Base-by-base conservation (phyloP, 176 grass and related monocot species). In the Secale cereale region DNA sequence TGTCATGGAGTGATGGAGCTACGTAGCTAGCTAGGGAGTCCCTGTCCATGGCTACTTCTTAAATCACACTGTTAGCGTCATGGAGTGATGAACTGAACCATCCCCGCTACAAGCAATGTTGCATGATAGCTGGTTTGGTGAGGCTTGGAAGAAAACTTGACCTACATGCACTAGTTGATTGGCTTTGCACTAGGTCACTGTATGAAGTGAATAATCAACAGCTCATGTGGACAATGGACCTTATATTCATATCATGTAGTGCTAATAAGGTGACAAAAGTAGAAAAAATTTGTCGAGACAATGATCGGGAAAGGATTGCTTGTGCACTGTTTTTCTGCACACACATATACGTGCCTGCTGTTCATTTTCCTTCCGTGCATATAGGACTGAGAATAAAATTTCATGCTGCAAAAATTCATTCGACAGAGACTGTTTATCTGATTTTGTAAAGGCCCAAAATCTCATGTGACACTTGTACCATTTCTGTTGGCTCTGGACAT, bases 81-180 rank as follows among this genome's bases (percentile, higher is more conserved):
- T 40, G 39, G 39, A 40, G 39, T 40, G 39, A 45, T 45, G 3
- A 1, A n/a, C 14, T 12, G 6, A 13, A 76, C 69, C 76, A 59
- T 85, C 28, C 31, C 70, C 48, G 30, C 70, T 76, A 80, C 56
- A 78, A 70, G 79, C 76, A 74, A 39, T 43, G 16, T 12, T 85
- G 45, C 43, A 76, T 81, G 28, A 59, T n/a, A 22, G 20, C 54
- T 57, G 46, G 65, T 84, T 65, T 63, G 20, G 54, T 59, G 54
- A n/a, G 0, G 54, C 54, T n/a, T n/a, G 20, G 20, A 59, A 59
- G 48, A 59, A n/a, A 59, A 59, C 54, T 59, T 59, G 7, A n/a
- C 20, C 20, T 9, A 3, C 20, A 59, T 4, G 54, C 16, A 52
- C 4, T 52, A 52, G 48, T 16, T 59, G 7, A 9, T 59, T 59